Conservation (phyloP, 768 basidiomycete species). For the Lactifluus piperatus region DNA sequence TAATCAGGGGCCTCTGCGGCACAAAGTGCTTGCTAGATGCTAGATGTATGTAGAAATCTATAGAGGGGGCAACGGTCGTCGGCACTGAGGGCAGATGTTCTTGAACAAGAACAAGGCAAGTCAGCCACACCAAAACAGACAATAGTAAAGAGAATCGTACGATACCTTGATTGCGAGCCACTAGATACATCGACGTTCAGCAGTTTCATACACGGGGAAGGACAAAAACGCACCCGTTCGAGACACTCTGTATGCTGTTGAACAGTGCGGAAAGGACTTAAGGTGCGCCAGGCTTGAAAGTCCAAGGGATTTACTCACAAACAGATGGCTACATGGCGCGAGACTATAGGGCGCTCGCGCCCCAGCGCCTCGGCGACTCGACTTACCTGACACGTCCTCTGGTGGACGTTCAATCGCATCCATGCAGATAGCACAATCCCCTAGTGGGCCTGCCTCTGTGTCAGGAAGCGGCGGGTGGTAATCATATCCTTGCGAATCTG, state of each 20-base stretch:
- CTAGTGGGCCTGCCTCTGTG: conserved; percentile 64
- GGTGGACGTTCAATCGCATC: conserved; percentile 48
- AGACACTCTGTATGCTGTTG: conserved; percentile 78
- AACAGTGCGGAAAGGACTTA: conserved; percentile 1
- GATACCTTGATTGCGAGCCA: conserved; percentile 71
- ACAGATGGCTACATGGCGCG: conserved; percentile 84
- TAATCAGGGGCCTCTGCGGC: conserved; percentile 3
- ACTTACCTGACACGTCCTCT: conserved; percentile 31
- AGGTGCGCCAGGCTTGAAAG: background rate
- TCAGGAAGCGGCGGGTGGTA: conserved; percentile 81
- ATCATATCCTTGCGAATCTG: conserved; percentile 56
- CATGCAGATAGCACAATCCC: conserved; percentile 93
- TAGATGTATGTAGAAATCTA: conserved; percentile 28
- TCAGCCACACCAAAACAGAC: conserved; percentile 1
- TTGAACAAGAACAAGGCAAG: conserved; percentile 23
- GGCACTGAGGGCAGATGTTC: conserved; percentile 92
- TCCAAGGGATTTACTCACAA: conserved; percentile 42
- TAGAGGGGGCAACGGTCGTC: conserved; percentile 72
- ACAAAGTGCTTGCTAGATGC: background rate
- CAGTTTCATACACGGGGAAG: background rate
- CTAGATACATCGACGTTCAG: conserved; percentile 24
- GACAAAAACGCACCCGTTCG: conserved; percentile 47
- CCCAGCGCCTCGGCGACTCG: conserved; percentile 6
- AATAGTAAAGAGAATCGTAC: background rate
- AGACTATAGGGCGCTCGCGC: conserved; percentile 50